Conservation (phyloP, 2,329 filamentous ascomycete genomes). For the Microsporum canis region DNA sequence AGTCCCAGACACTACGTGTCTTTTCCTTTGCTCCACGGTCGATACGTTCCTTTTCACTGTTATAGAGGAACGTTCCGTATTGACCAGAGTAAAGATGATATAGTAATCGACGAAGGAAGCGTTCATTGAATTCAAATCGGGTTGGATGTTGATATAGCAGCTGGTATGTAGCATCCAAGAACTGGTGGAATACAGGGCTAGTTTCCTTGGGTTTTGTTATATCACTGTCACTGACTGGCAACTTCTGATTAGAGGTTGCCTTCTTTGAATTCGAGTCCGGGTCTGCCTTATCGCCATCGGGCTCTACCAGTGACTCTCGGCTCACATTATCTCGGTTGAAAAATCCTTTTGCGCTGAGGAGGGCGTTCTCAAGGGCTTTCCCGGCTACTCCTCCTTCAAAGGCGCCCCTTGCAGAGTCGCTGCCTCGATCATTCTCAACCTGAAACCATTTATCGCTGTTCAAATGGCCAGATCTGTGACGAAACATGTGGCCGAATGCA, state of each 20-base stretch:
- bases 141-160: conserved; percentile 72
- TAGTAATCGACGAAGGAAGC: conserved; percentile 74
- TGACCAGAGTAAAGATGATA: conserved; percentile 95
- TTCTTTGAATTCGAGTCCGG: conserved; percentile 33
- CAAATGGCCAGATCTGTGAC: conserved; percentile 76
- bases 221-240: conserved; percentile 45
- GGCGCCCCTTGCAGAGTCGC: conserved; percentile 33
- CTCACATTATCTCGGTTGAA: conserved; percentile 71
- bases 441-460: conserved; percentile 91
- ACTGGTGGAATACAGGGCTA: conserved; percentile 94
- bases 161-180: conserved; percentile 88
- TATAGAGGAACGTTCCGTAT: conserved; percentile 92
- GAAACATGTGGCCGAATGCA: conserved; percentile 96
- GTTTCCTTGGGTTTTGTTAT: conserved; percentile 73
- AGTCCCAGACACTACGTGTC: conserved; percentile 88
- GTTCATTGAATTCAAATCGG: conserved; percentile 92
- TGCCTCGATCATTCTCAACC: conserved; percentile 66
- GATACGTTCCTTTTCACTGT: conserved; percentile 78
- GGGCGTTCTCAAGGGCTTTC: conserved; percentile 74
- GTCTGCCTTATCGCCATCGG: conserved; percentile 45
- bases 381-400: conserved; percentile 39
- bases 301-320: conserved; percentile 52
- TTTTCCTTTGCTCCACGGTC: conserved; percentile 57
- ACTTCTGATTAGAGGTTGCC: conserved; percentile 23
- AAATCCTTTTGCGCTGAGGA: conserved; percentile 75